Conservation (phyloP, 23 red algal species). For the Agarophyton chilense region DNA sequence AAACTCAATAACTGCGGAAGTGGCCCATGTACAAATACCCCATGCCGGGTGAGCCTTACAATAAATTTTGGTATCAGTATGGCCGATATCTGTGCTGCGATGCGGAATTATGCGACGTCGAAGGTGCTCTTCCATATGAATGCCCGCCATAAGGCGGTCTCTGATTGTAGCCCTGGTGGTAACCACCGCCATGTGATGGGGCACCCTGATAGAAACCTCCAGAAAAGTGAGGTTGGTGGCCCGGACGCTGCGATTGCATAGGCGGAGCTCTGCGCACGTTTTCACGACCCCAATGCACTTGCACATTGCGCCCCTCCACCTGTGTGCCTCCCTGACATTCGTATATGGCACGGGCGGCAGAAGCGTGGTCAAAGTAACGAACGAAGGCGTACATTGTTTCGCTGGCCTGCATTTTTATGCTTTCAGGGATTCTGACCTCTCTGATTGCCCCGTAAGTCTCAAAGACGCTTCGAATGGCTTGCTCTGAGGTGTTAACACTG, state of each 20-base stretch:
- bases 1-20: neutral
- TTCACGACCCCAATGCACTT: constrained; percentile 83
- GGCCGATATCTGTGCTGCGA: constrained; percentile 61
- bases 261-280: constrained; percentile 21
- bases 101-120: constrained; percentile 2
- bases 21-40: constrained; percentile 10
- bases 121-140: constrained; percentile 23
- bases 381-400: constrained; percentile 94
- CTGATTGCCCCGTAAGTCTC: constrained; percentile 59
- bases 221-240: neutral
- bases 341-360: constrained; percentile 85
- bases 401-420: constrained; percentile 51
- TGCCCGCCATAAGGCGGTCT: neutral
- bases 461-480: constrained; percentile 60
- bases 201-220: constrained; percentile 15
- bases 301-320: constrained; percentile 41
- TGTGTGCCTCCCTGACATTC: constrained; percentile 55
- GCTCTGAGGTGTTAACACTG: constrained; percentile 36
- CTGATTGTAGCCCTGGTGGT: constrained; percentile 29
- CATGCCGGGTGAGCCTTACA: neutral
- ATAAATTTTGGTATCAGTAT: constrained; percentile 35
- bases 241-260: neutral
- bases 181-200: neutral
- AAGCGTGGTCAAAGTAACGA: constrained; percentile 72
- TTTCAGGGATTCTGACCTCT: constrained; percentile 85